phyloP scores from a whole-genome alignment of 345 rosid species.

The Salix exigua region DNA sequence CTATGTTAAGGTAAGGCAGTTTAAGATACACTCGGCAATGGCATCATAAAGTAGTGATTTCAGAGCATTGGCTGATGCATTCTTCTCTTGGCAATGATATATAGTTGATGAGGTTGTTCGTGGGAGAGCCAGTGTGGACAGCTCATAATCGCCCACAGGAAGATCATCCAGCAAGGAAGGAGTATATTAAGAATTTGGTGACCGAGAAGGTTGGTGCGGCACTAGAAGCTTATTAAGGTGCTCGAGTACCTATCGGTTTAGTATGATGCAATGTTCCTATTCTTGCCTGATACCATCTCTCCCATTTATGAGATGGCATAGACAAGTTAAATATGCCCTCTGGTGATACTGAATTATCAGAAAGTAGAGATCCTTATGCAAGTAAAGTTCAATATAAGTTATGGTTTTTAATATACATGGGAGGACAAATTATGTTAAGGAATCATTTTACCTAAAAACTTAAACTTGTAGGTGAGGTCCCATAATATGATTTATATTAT shows the following conservation, averaged over 20 bases:
- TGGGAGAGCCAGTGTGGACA: conserved; percentile 85
- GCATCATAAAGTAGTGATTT: background rate
- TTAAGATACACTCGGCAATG: background rate
- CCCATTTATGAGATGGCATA: no score
- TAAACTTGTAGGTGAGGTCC: no score
- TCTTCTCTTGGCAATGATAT: background rate
- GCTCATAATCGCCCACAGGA: conserved; percentile 82
- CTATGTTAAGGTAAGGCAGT: conserved; percentile 58
- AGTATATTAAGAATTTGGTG: conserved; percentile 39
- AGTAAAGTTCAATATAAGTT: no score
- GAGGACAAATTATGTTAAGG: no score
- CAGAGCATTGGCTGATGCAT: background rate
- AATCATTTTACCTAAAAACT: no score
- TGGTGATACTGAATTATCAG: no score
- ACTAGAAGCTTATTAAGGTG: conserved; percentile 37
- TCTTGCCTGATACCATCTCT: background rate
- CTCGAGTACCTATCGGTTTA: background rate
- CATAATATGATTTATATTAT: no score
- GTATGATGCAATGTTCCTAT: background rate
- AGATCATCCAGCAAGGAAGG: conserved; percentile 71
- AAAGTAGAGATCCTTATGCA: no score
- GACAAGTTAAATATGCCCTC: no score
- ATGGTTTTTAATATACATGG: no score
- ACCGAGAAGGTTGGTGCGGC: conserved; percentile 36
- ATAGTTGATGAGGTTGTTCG: conserved; percentile 84